phyloP scores from a whole-genome alignment of 495 filamentous ascomycete species.

The Penicillium egyptiacum region DNA sequence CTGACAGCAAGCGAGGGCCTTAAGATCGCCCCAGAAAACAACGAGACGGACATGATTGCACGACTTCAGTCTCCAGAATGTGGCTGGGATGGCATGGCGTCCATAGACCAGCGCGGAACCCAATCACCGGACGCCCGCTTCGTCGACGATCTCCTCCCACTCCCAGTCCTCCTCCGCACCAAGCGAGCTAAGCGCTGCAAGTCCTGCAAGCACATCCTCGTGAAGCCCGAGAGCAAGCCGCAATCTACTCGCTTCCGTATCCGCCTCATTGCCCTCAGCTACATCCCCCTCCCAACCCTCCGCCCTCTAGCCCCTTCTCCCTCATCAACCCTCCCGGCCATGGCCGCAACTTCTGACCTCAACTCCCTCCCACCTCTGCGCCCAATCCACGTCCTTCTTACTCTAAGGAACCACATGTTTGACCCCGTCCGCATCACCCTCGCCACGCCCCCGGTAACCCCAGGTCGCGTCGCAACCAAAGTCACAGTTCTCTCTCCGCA shows the following conservation, averaged over 20 bases:
- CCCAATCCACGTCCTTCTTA: conserved; percentile 80
- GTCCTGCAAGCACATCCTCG: conserved; percentile 90
- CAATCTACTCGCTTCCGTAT: conserved; percentile 84
- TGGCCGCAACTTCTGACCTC: conserved; percentile 39
- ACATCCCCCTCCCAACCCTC: conserved; percentile 78
- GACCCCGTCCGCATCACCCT: conserved; percentile 84
- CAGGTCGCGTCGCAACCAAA: conserved; percentile 70
- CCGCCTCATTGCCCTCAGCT: conserved; percentile 81
- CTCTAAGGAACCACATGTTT: conserved; percentile 90
- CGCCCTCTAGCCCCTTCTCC: conserved; percentile 56
- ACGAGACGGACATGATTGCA: conserved; percentile 48
- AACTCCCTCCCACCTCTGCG: conserved; percentile 60
- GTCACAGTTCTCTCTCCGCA: conserved; percentile 93
- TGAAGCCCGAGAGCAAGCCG: conserved; percentile 90
- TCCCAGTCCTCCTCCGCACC: conserved; percentile 77
- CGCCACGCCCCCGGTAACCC: conserved; percentile 78
- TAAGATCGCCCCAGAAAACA: conserved; percentile 48
- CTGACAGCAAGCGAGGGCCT: conserved; percentile 67
- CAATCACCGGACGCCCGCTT: conserved; percentile 56
- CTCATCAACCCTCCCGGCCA: conserved; percentile 23
- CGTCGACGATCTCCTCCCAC: conserved; percentile 68
- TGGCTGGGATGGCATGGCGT: conserved; percentile 56
- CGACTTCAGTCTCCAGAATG: conserved; percentile 45
- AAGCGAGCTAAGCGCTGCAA: conserved; percentile 92
- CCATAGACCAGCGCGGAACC: conserved; percentile 49